phyloP scores from a whole-genome alignment of 108 stramenopile genomes.

The Nitzschia sp. region DNA sequence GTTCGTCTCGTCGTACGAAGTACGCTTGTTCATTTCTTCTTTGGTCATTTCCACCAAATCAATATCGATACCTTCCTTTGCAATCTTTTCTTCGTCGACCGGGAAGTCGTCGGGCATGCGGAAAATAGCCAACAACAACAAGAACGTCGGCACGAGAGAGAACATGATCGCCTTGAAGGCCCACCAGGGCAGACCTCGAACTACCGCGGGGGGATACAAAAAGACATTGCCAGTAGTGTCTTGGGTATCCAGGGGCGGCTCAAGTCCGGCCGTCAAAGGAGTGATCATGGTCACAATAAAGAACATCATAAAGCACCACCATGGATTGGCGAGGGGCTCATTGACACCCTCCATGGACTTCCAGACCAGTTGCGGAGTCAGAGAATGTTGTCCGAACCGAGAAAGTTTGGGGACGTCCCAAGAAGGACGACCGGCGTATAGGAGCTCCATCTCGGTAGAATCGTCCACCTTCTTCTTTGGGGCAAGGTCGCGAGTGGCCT shows the following conservation, averaged over 20 bases:
- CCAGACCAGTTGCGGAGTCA: conserved; percentile 11
- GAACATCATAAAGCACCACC: conserved; percentile 11
- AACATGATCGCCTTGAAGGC: too few relatives aligned
- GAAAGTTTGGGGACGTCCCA: conserved; percentile 19
- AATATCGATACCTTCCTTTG: background rate
- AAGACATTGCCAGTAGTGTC: background rate
- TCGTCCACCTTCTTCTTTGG: background rate
- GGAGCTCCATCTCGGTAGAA: background rate
- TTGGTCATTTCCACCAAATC: conserved; percentile 7
- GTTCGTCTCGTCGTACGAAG: conserved; percentile 20
- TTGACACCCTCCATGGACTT: conserved; percentile 22
- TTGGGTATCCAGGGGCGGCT: too few relatives aligned
- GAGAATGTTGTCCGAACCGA: conserved; percentile 6
- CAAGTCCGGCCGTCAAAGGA: conserved; percentile 1
- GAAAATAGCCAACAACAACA: conserved; percentile 12
- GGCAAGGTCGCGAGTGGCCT: too few relatives aligned
- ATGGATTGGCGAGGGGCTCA: conserved; percentile 10
- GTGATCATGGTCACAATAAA: background rate
- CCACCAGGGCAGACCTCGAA: conserved; percentile 11
- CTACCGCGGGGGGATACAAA: background rate
- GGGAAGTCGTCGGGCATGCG: conserved; percentile 25
- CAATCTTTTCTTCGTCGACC: conserved; percentile 5
- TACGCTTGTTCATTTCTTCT: conserved; percentile 8
- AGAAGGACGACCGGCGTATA: conserved; percentile 6
- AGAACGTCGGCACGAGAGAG: too few relatives aligned